These are phyloP conservation scores for Euphorbia tirucalli DNA, from an alignment of 345 rosid genomes.

Conservation along the genomic window DNA sequence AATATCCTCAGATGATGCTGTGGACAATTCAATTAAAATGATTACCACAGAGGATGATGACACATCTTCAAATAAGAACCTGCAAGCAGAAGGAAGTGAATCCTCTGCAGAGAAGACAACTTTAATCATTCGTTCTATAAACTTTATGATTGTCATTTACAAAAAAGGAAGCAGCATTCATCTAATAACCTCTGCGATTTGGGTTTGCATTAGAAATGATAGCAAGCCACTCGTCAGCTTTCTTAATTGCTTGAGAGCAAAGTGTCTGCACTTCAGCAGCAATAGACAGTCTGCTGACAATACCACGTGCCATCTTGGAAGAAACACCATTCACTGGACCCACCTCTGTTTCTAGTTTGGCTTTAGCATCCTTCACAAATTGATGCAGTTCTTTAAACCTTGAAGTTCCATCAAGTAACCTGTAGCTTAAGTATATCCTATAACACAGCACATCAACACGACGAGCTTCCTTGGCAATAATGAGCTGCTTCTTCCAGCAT, in stretches of 20 bases:
- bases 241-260: conserved; percentile 66
- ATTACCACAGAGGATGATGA: conserved; percentile 54
- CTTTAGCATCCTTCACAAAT: conserved; percentile 63
- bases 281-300: conserved; percentile 83
- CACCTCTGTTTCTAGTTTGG: conserved; percentile 74
- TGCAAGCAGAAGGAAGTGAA: conserved; percentile 74
- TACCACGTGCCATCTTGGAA: conserved; percentile 73
- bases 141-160: conserved; percentile 5
- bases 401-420: conserved; percentile 73
- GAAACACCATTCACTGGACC: conserved; percentile 71
- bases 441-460: conserved; percentile 77
- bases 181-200: conserved; percentile 53
- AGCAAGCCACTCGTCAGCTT: conserved; percentile 60
- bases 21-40: conserved; percentile 60
- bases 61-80: conserved; percentile 82
- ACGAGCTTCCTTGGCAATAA: conserved; percentile 83
- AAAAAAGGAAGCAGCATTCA: background rate
- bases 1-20: conserved; percentile 40
- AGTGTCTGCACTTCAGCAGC: conserved; percentile 75
- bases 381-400: conserved; percentile 67
- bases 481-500: conserved; percentile 87
- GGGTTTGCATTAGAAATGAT: conserved; percentile 32
- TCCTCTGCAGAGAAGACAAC: conserved; percentile 37
- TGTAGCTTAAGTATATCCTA: conserved; percentile 77
- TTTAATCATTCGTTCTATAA: conserved; percentile 15